These are phyloP conservation scores for Podaxis carcinomalis DNA, from an alignment of 768 basidiomycete species.

Conservation along the genomic window DNA sequence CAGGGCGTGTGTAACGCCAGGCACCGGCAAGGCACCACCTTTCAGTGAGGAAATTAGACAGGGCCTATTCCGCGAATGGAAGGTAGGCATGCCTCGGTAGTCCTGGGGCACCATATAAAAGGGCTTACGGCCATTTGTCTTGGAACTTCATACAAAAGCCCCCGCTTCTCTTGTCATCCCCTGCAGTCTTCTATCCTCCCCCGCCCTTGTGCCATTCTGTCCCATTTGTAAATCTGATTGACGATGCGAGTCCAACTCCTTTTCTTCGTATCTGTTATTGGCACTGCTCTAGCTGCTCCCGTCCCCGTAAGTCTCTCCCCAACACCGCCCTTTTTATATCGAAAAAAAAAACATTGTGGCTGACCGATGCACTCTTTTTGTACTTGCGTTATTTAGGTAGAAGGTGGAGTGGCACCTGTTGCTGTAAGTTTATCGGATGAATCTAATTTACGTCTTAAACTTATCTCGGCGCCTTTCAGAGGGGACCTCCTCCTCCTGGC, in stretches of 20 bases:
- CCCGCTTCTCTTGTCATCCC: not conserved
- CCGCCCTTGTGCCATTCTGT: not conserved
- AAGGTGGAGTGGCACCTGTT: not conserved
- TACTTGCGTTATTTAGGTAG: not conserved
- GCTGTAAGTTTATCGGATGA: not conserved
- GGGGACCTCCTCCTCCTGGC: not conserved
- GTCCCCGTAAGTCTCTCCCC: conserved; percentile 7
- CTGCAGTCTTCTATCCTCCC: not conserved
- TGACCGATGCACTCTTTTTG: not conserved
- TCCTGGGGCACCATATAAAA: not conserved
- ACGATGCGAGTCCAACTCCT: conserved; percentile 7
- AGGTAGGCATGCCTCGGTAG: not conserved
- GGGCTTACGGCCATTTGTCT: not conserved
- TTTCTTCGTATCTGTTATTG: conserved; percentile 6
- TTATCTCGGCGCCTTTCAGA: not conserved
- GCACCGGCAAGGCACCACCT: conserved; percentile 9
- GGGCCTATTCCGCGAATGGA: not conserved
- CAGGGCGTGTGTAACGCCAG: conserved; percentile 1
- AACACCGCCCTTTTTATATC: not conserved
- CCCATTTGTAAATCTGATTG: not conserved
- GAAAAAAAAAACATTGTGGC: no score
- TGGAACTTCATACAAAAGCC: not conserved
- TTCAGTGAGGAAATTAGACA: not conserved
- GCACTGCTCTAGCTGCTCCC: conserved; percentile 10
- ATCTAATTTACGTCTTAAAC: not conserved